Percentiles rank a stretch among this genome's conserved stretches.
phyloP scores from a whole-genome alignment of 2,329 filamentous ascomycete genomes.

The Didymella arachidicola region DNA sequence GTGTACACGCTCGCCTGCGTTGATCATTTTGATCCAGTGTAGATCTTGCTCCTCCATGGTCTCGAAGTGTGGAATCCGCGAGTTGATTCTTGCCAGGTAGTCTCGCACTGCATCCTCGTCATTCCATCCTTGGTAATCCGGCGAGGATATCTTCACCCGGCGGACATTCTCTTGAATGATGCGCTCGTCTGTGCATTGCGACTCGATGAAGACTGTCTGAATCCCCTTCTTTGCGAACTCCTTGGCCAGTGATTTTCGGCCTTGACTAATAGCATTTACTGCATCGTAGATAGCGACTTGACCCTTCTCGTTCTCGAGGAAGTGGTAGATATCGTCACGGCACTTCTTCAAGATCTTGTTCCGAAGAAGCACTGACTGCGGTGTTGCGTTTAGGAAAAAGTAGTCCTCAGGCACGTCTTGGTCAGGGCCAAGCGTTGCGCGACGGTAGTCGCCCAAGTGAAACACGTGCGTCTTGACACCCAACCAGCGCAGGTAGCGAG shows the following conservation, averaged over 20 bases:
- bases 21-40: slow-evolving; percentile 99
- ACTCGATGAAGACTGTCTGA: slow-evolving; percentile 95
- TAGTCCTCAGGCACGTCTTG: slow-evolving; percentile 94
- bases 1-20: slow-evolving; percentile 88
- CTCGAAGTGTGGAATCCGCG: slow-evolving; percentile 94
- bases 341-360: slow-evolving; percentile 99
- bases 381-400: slow-evolving; percentile 94
- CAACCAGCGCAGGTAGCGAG: slow-evolving; percentile 93
- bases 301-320: slow-evolving; percentile 95
- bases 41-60: slow-evolving; percentile 94
- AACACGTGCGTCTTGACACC: slow-evolving; percentile 98
- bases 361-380: slow-evolving; percentile 87
- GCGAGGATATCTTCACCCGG: slow-evolving; percentile 96
- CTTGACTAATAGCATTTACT: slow-evolving; percentile 87
- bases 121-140: slow-evolving; percentile 93
- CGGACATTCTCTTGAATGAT: slow-evolving; percentile 97
- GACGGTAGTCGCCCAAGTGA: slow-evolving; percentile 93
- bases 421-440: slow-evolving; percentile 84
- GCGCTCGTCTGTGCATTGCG: slow-evolving; percentile 88
- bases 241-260: slow-evolving; percentile 84
- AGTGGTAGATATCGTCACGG: slow-evolving; percentile 94
- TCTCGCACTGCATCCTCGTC: slow-evolving; percentile 90
- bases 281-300: slow-evolving; percentile 99
- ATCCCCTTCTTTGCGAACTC: slow-evolving; percentile 99
- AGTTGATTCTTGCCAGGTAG: slow-evolving; percentile 87